phyloP scores from a whole-genome alignment of 2,329 filamentous ascomycete species.

The Akanthomyces lecanii region DNA sequence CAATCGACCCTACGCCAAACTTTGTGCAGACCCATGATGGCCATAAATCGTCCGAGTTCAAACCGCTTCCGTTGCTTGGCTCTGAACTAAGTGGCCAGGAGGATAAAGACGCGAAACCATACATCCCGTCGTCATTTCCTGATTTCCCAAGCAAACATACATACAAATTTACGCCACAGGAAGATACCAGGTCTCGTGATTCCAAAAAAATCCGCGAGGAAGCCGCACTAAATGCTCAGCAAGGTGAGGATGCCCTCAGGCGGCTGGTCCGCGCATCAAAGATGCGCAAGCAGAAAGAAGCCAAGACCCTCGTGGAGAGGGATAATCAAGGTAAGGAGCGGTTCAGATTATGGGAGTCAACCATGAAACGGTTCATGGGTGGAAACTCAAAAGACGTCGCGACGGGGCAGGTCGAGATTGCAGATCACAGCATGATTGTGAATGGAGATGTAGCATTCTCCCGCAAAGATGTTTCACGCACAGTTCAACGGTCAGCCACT shows the following conservation, averaged over 20 bases:
- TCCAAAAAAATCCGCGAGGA: constrained; percentile 57
- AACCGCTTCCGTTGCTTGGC: constrained; percentile 43
- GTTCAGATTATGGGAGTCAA: constrained; percentile 57
- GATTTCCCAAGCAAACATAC: constrained; percentile 62
- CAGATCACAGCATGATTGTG: constrained; percentile 62
- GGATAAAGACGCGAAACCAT: constrained; percentile 52
- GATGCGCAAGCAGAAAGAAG: constrained; percentile 61
- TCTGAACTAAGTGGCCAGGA: constrained; percentile 54
- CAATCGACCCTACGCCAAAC: constrained; percentile 29
- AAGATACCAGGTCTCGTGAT: constrained; percentile 44
- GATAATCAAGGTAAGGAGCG: constrained; percentile 50
- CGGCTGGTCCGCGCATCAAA: constrained; percentile 58
- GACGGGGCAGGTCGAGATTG: constrained; percentile 46
- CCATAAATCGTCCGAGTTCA: constrained; percentile 28
- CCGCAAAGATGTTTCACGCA: constrained; percentile 49
- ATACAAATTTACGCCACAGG: constrained; percentile 55
- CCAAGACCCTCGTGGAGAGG: constrained; percentile 51
- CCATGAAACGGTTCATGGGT: constrained; percentile 53
- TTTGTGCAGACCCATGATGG: constrained; percentile 36
- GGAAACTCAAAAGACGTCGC: constrained; percentile 29
- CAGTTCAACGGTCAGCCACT: constrained; percentile 37
- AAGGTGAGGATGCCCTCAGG: constrained; percentile 58
- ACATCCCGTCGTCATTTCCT: constrained; percentile 57
- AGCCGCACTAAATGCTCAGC: constrained; percentile 55
- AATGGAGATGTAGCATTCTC: constrained; percentile 51